Evolutionary conservation across 257 asterid species (phyloP).

Genomic region (Voacanga thouarsii): DNA sequence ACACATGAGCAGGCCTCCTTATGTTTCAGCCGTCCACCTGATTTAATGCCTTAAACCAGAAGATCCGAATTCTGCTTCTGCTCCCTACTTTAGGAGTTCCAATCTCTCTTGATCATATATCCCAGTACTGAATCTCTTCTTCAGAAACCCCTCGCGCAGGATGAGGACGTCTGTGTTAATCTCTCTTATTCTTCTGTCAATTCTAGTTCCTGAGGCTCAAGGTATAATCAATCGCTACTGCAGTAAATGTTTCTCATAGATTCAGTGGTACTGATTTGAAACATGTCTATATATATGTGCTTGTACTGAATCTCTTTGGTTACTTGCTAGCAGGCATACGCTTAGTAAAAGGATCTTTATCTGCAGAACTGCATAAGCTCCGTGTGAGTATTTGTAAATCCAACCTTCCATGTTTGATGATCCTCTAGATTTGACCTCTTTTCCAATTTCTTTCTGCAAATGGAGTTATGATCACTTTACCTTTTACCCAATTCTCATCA

Average conservation of each 20-base stretch:
- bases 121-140: not conserved
- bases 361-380: slow-evolving; percentile 18
- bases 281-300: not conserved
- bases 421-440: too few relatives aligned
- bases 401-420: too few relatives aligned
- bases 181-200: slow-evolving; percentile 39
- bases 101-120: not conserved
- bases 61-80: slow-evolving; percentile 18
- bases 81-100: not conserved
- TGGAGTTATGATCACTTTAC: not conserved
- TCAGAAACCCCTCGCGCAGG: not conserved
- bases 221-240: slow-evolving; percentile 21
- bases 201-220: slow-evolving; percentile 43
- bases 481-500: not conserved
- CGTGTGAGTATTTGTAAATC: slow-evolving; percentile 30
- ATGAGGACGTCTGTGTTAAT: slow-evolving; percentile 44
- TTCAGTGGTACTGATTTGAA: not conserved
- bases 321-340: slow-evolving; percentile 40
- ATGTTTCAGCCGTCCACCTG: slow-evolving; percentile 12
- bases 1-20: slow-evolving; percentile 12
- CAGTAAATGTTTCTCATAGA: not conserved
- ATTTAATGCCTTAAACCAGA: slow-evolving; percentile 15
- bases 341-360: slow-evolving; percentile 27
- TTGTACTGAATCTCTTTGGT: not conserved
- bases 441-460: too few relatives aligned